Conservation (phyloP, 2,329 filamentous ascomycete species). For the Emergomyces pasteurianus region DNA sequence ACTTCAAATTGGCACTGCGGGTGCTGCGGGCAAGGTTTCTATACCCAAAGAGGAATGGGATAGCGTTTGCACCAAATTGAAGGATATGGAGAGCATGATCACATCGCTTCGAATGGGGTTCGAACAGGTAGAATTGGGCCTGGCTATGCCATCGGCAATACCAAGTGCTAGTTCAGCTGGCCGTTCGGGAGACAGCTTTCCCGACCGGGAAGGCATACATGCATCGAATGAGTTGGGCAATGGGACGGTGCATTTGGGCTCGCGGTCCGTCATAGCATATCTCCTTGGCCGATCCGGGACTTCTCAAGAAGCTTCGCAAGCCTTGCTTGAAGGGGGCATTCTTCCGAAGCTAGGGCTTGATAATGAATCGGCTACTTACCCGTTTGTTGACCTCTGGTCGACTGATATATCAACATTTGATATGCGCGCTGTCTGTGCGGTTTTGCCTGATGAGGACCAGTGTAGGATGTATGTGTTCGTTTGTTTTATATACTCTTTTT, state of each 20-base stretch:
- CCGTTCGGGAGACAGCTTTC: conserved; percentile 1
- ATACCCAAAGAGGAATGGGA: conserved; percentile 35
- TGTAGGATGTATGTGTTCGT: conserved; percentile 36
- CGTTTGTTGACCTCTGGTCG: conserved; percentile 54
- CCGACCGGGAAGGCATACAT: conserved; percentile 43
- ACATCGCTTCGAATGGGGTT: conserved; percentile 28
- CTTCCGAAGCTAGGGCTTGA: conserved; percentile 51
- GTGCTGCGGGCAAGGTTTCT: conserved; percentile 18
- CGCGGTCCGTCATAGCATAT: conserved; percentile 50
- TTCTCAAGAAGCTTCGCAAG: conserved; percentile 34
- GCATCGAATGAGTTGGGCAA: conserved; percentile 48
- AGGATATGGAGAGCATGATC: conserved; percentile 33
- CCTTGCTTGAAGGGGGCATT: conserved; percentile 49
- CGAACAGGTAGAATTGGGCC: conserved; percentile 25
- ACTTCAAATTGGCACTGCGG: not conserved
- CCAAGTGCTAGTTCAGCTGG: conserved; percentile 3
- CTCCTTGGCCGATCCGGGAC: conserved; percentile 43
- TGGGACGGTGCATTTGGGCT: conserved; percentile 50
- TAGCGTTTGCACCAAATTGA: conserved; percentile 29
- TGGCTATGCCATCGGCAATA: conserved; percentile 3
- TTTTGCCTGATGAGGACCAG: conserved; percentile 46
- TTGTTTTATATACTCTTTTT: not conserved
- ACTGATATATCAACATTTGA: conserved; percentile 47
- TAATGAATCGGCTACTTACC: conserved; percentile 53
- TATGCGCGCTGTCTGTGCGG: conserved; percentile 46